A percentile compares a stretch with the other conserved stretches of the same genome.
phyloP scores from a whole-genome alignment of 2,329 filamentous ascomycete species.

The Claviceps humidiphila region DNA sequence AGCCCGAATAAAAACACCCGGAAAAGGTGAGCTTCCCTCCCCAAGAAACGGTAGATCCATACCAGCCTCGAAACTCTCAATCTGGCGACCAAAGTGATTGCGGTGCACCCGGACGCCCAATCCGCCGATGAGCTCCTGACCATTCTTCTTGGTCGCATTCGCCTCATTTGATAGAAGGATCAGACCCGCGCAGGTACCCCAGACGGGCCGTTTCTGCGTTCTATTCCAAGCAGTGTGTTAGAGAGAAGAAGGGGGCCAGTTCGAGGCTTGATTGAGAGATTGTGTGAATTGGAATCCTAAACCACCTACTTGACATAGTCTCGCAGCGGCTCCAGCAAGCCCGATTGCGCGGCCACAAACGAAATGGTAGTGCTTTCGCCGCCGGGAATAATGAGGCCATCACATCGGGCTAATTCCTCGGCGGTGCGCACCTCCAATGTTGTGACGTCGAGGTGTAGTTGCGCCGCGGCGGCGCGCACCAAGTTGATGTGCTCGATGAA shows the following conservation, averaged over 20 bases:
- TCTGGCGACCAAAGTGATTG: constrained; percentile 90
- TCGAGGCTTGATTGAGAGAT: neutral
- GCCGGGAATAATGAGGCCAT: constrained; percentile 80
- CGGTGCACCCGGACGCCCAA: constrained; percentile 81
- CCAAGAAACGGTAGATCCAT: constrained; percentile 59
- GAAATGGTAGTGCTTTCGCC: constrained; percentile 93
- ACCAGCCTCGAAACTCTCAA: constrained; percentile 74
- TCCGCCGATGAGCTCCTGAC: constrained; percentile 86
- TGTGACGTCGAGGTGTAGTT: constrained; percentile 34
- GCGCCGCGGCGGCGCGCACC: constrained; percentile 52
- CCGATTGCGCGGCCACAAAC: constrained; percentile 69
- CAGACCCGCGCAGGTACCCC: constrained; percentile 92
- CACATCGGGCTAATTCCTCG: constrained; percentile 56
- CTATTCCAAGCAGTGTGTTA: constrained; percentile 25
- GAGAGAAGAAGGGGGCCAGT: neutral
- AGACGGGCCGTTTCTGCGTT: constrained; percentile 65
- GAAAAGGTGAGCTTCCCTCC: constrained; percentile 36
- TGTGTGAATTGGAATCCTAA: neutral
- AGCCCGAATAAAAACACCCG: constrained; percentile 83
- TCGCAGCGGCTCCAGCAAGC: constrained; percentile 69
- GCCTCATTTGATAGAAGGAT: constrained; percentile 83
- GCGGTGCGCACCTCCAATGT: constrained; percentile 73
- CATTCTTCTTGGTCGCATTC: constrained; percentile 77
- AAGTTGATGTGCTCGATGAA: constrained; percentile 80
- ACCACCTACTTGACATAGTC: constrained; percentile 69